A percentile compares a stretch with the other conserved stretches of the same genome.
phyloP scores from a whole-genome alignment of 352 stramenopile species.

The Phytopythium kandeliae region DNA sequence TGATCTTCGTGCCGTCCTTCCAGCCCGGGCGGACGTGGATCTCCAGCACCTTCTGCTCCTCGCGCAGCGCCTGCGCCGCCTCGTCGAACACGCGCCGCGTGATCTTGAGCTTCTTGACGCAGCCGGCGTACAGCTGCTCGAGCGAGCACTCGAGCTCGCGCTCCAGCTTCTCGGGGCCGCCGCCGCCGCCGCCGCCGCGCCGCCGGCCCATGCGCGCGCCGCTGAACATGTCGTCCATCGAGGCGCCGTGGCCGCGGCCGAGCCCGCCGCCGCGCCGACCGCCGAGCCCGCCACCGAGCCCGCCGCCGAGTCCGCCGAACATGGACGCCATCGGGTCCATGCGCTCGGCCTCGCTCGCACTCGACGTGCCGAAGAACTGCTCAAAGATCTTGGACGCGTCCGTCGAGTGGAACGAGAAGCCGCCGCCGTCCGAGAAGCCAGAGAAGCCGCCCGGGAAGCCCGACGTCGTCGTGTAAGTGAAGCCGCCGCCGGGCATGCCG shows the following conservation, averaged over 20 bases:
- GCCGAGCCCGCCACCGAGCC: constrained; percentile 39
- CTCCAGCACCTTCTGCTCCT: constrained; percentile 95
- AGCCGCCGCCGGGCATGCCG: constrained; percentile 27
- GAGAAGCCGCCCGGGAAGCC: constrained; percentile 46
- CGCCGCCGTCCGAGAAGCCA: constrained; percentile 58
- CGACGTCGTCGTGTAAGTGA: constrained; percentile 24
- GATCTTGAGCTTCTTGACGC: constrained; percentile 93
- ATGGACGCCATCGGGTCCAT: constrained; percentile 67
- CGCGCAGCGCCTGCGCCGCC: constrained; percentile 80
- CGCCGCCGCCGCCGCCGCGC: background rate
- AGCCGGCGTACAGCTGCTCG: constrained; percentile 77
- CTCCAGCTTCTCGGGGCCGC: constrained; percentile 47
- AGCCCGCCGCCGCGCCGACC: constrained; percentile 31
- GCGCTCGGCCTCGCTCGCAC: constrained; percentile 66
- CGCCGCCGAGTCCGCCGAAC: constrained; percentile 50
- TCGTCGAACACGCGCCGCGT: constrained; percentile 89
- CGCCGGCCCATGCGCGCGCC: constrained; percentile 9
- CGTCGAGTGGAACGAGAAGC: constrained; percentile 73
- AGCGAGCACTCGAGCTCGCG: constrained; percentile 91
- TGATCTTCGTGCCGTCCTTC: constrained; percentile 95
- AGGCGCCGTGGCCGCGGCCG: too few species aligned
- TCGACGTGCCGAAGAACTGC: constrained; percentile 87
- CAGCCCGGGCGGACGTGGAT: constrained; percentile 96
- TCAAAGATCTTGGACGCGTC: constrained; percentile 89
- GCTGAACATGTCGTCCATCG: constrained; percentile 50